phyloP scores from a whole-genome alignment of 495 filamentous ascomycete species.

The Penicillium silybi region DNA sequence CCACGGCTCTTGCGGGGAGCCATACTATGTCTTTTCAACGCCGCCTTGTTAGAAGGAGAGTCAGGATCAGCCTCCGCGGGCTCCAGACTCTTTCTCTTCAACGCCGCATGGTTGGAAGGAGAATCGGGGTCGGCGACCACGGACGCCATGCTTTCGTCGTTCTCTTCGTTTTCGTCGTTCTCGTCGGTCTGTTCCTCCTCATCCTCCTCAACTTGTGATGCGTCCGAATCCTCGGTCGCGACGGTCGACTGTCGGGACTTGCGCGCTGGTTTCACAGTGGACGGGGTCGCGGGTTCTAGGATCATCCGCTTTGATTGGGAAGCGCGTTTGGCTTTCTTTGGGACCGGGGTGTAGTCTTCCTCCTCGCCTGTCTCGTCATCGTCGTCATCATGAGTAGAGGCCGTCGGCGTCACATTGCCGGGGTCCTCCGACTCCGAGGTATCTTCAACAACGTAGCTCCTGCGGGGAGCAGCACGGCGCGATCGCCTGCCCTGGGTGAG shows the following conservation, averaged over 20 bases:
- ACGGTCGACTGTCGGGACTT: constrained; percentile 31
- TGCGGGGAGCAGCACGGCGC: constrained; percentile 67
- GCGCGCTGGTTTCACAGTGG: constrained; percentile 31
- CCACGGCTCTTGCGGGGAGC: constrained; percentile 52
- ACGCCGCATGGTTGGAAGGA: constrained; percentile 55
- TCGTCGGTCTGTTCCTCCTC: constrained; percentile 24
- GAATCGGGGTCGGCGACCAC: constrained; percentile 52
- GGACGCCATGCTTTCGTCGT: constrained; percentile 41
- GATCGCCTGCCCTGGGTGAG: constrained; percentile 69
- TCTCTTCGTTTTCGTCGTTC: constrained; percentile 19
- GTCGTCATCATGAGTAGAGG: constrained; percentile 38
- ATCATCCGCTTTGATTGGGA: constrained; percentile 53
- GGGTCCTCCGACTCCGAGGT: constrained; percentile 63
- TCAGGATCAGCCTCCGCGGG: constrained; percentile 48
- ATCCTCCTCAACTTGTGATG: constrained; percentile 28
- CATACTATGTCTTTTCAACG: constrained; percentile 64
- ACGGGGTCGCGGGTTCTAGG: constrained; percentile 48
- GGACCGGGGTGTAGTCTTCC: constrained; percentile 77
- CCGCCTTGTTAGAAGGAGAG: constrained; percentile 60
- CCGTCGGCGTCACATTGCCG: constrained; percentile 50
- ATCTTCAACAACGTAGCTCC: constrained; percentile 69
- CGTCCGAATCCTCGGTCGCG: constrained; percentile 27
- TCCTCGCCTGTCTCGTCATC: constrained; percentile 59
- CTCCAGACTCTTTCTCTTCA: constrained; percentile 56
- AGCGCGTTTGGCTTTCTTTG: constrained; percentile 44